A percentile compares a stretch with the other conserved stretches of the same genome.
phyloP scores from a whole-genome alignment of 805 yeast genomes.

The Zygotorulaspora chibaensis region DNA sequence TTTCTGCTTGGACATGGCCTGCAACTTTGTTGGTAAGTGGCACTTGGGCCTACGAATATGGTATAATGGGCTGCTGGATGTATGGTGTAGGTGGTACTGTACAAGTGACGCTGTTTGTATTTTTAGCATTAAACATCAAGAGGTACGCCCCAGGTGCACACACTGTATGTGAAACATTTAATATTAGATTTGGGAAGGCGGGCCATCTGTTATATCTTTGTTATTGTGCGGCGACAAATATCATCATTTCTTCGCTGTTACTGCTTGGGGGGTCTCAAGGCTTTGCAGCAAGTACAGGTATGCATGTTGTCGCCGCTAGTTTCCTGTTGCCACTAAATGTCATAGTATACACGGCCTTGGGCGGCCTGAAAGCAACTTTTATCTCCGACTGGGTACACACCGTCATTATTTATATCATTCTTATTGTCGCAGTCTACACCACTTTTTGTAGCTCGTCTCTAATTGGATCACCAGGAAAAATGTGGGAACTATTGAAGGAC shows the following conservation, averaged over 20 bases:
- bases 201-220: slow-evolving; percentile 37
- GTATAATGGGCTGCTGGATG: slow-evolving; percentile 40
- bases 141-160: slow-evolving; percentile 42
- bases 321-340: slow-evolving; percentile 46
- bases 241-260: slow-evolving; percentile 38
- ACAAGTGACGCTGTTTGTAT: slow-evolving; percentile 38
- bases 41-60: slow-evolving; percentile 40
- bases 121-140: slow-evolving; percentile 40
- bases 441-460: slow-evolving; percentile 37
- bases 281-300: slow-evolving; percentile 40
- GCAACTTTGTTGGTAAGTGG: slow-evolving; percentile 39
- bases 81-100: slow-evolving; percentile 39
- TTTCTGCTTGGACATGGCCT: slow-evolving; percentile 47
- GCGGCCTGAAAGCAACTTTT: slow-evolving; percentile 50
- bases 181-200: slow-evolving; percentile 36
- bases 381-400: slow-evolving; percentile 51
- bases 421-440: slow-evolving; percentile 35
- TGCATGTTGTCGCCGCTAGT: slow-evolving; percentile 44
- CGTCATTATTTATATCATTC: slow-evolving; percentile 40
- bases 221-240: slow-evolving; percentile 39
- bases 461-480: slow-evolving; percentile 43
- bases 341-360: slow-evolving; percentile 44
- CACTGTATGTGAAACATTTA: slow-evolving; percentile 39
- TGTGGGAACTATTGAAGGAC: slow-evolving; percentile 41
- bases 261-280: slow-evolving; percentile 45